phyloP scores from a whole-genome alignment of 129 eudicot genomes.

The Artemisia argyi region DNA sequence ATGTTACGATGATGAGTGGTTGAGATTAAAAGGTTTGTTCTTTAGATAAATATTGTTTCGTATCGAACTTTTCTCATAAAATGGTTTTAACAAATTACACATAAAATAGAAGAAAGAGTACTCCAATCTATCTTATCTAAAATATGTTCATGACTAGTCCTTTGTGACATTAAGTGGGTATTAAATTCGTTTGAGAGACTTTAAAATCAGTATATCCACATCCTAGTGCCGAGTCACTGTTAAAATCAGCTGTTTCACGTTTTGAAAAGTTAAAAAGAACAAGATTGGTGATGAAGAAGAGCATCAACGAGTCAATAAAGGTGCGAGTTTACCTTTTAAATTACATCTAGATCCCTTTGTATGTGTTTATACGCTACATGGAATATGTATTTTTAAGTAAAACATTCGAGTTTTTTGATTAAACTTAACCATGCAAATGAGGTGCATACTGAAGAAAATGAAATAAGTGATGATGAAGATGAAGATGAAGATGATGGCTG shows the following conservation, averaged over 20 bases:
- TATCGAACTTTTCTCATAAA: too few relatives aligned
- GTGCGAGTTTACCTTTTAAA: slow-evolving; percentile 23
- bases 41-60: too few relatives aligned
- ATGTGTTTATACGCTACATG: background rate
- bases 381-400: background rate
- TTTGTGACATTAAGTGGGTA: too few relatives aligned
- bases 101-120: too few relatives aligned
- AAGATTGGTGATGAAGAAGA: slow-evolving; percentile 37
- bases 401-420: background rate
- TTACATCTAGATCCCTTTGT: background rate
- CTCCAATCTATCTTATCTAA: too few relatives aligned
- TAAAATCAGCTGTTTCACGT: slow-evolving; percentile 47
- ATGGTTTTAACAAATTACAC: too few relatives aligned
- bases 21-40: too few relatives aligned
- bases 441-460: slow-evolving; percentile 52
- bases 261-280: slow-evolving; percentile 66
- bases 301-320: slow-evolving; percentile 48
- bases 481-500: slow-evolving; percentile 36
- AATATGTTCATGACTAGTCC: too few relatives aligned
- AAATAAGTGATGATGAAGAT: slow-evolving; percentile 29
- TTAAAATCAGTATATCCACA: slow-evolving; percentile 57
- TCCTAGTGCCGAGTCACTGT: slow-evolving; percentile 52
- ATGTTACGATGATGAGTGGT: too few relatives aligned
- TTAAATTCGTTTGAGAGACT: too few relatives aligned
- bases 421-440: slow-evolving; percentile 38